These are phyloP conservation scores for Hypocreales sp. DNA, from an alignment of 2,329 filamentous ascomycete species.

Conservation along the genomic window DNA sequence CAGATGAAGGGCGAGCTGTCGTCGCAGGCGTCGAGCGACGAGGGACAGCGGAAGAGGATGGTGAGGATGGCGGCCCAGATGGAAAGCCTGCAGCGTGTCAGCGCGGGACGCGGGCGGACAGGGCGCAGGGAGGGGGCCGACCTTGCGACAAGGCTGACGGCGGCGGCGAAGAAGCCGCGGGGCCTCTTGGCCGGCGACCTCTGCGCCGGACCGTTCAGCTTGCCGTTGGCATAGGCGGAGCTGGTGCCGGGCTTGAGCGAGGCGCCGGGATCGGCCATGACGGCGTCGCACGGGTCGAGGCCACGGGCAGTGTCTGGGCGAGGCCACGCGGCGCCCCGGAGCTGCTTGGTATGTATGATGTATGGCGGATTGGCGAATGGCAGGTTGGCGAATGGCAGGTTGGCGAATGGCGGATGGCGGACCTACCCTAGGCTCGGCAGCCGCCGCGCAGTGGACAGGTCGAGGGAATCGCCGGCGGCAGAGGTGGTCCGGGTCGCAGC, in stretches of 20 bases:
- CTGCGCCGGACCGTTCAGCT: conserved; percentile 15
- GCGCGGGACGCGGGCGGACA: not conserved
- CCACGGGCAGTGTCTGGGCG: too few species aligned
- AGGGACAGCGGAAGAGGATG: conserved; percentile 68
- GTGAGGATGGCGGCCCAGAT: conserved; percentile 81
- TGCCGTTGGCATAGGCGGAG: conserved; percentile 18
- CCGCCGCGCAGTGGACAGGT: too few species aligned
- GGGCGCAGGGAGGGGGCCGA: conserved; percentile 14
- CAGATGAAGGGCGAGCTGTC: conserved; percentile 64
- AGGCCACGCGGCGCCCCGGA: too few species aligned
- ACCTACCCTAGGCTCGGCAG: too few species aligned
- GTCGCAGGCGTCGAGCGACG: conserved; percentile 49
- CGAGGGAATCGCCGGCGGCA: too few species aligned
- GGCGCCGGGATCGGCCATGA: conserved; percentile 20
- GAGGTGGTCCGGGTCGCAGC: too few species aligned
- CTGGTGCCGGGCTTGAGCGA: conserved; percentile 22
- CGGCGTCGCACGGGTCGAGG: too few species aligned
- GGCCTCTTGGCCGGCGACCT: conserved; percentile 9
- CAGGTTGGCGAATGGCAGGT: too few species aligned
- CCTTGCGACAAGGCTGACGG: conserved; percentile 38
- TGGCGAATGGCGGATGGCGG: too few species aligned
- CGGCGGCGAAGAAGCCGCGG: conserved; percentile 17
- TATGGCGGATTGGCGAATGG: too few species aligned
- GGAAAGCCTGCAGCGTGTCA: conserved; percentile 38
- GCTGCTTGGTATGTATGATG: too few species aligned